phyloP scores from a whole-genome alignment of 257 asterid species.

The Solanum peruvianum region DNA sequence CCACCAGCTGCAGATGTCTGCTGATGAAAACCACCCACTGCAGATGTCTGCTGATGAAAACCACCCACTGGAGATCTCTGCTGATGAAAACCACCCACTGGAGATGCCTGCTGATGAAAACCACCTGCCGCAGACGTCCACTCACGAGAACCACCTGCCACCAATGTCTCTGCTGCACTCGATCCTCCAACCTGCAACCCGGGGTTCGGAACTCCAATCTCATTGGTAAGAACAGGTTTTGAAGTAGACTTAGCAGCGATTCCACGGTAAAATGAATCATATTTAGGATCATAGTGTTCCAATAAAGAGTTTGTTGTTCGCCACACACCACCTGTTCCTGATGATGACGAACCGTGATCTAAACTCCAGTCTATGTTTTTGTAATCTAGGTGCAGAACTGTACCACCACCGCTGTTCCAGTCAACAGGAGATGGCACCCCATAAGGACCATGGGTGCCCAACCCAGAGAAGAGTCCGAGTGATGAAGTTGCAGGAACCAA shows the following conservation, averaged over 20 bases:
- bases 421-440: slow-evolving; percentile 38
- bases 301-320: slow-evolving; percentile 23
- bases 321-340: slow-evolving; percentile 36
- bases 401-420: slow-evolving; percentile 41
- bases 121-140: slow-evolving; percentile 13
- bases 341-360: slow-evolving; percentile 20
- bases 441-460: slow-evolving; percentile 22
- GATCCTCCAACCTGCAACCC: slow-evolving; percentile 48
- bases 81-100: no score
- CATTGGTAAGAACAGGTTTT: slow-evolving; percentile 41
- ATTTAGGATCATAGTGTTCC: slow-evolving; percentile 25
- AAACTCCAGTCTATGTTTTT: slow-evolving; percentile 65
- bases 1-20: slow-evolving; percentile 15
- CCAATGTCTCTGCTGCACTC: slow-evolving; percentile 21
- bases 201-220: slow-evolving; percentile 17
- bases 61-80: slow-evolving; percentile 14
- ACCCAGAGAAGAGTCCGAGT: slow-evolving; percentile 50
- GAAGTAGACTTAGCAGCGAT: slow-evolving; percentile 27
- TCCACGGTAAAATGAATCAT: slow-evolving; percentile 43
- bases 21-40: no score
- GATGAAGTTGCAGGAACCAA: slow-evolving; percentile 44
- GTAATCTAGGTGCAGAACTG: slow-evolving; percentile 45
- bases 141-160: neutral
- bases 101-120: slow-evolving; percentile 18
- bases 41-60: slow-evolving; percentile 18